phyloP scores from a whole-genome alignment of 768 basidiomycete species.

The Phylloporus scabripes region DNA sequence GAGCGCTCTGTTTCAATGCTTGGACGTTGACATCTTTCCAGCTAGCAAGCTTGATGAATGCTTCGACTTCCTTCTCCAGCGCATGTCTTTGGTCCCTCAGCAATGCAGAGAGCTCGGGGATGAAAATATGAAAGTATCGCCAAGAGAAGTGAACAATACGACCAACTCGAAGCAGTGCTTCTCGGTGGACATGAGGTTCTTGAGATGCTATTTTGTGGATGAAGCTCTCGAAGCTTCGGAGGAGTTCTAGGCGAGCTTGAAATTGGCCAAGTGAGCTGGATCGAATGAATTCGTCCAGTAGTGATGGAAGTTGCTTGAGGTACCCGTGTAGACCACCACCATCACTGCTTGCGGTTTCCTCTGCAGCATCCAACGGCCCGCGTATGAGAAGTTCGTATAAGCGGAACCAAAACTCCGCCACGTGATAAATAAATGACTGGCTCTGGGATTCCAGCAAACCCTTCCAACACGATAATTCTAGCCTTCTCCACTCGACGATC shows the following conservation, averaged over 20 bases:
- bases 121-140: constrained; percentile 61
- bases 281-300: constrained; percentile 76
- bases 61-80: constrained; percentile 77
- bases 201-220: constrained; percentile 32
- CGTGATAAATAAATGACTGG: constrained; percentile 36
- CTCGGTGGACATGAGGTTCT: constrained; percentile 27
- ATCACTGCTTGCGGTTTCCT: constrained; percentile 32
- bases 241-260: constrained; percentile 54
- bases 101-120: constrained; percentile 38
- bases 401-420: constrained; percentile 85
- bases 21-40: constrained; percentile 98
- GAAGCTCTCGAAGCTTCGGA: constrained; percentile 62
- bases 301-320: constrained; percentile 60
- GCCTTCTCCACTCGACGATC: constrained; percentile 84
- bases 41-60: constrained; percentile 90
- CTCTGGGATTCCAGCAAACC: constrained; percentile 69
- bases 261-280: constrained; percentile 84
- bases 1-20: constrained; percentile 87
- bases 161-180: constrained; percentile 44
- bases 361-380: constrained; percentile 48
- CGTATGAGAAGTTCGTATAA: constrained; percentile 75
- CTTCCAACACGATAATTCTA: constrained; percentile 88
- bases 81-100: constrained; percentile 50
- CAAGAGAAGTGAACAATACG: constrained; percentile 57
- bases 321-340: constrained; percentile 42